Conservation (phyloP, 495 filamentous ascomycete species). For the Talaromyces adpressus region DNA sequence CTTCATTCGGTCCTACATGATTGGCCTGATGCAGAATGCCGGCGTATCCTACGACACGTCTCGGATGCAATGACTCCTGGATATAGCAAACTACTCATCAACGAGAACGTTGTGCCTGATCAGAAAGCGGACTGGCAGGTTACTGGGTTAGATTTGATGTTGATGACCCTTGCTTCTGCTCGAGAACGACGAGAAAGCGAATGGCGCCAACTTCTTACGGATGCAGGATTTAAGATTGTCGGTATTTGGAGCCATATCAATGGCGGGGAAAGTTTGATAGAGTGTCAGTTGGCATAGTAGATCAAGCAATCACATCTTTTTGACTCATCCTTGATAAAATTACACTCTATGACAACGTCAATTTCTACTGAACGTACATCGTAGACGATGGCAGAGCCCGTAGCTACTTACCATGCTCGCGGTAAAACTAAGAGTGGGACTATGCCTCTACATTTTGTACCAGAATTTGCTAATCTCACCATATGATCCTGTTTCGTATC, state of each 20-base stretch:
- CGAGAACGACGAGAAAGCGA: conserved; percentile 29
- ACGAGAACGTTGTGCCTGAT: conserved; percentile 44
- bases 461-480: background rate
- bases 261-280: conserved; percentile 23
- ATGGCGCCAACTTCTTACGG: conserved; percentile 25
- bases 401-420: background rate
- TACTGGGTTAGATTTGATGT: conserved; percentile 40
- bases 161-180: conserved; percentile 28
- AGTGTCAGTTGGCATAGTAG: conserved; percentile 15
- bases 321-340: background rate
- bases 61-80: conserved; percentile 39
- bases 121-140: conserved; percentile 29
- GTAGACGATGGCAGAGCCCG: background rate
- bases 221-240: conserved; percentile 57
- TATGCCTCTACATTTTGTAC: background rate
- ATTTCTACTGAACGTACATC: background rate
- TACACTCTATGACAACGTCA: background rate
- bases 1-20: conserved; percentile 43
- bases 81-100: conserved; percentile 42
- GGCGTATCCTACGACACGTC: conserved; percentile 36
- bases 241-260: conserved; percentile 20
- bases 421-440: background rate
- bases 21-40: conserved; percentile 35
- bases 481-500: background rate
- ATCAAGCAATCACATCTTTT: background rate